A percentile compares a stretch with the other conserved stretches of the same genome.
phyloP scores from a whole-genome alignment of 1,139 yeast species.

The Debaryomyces nepalensis region DNA sequence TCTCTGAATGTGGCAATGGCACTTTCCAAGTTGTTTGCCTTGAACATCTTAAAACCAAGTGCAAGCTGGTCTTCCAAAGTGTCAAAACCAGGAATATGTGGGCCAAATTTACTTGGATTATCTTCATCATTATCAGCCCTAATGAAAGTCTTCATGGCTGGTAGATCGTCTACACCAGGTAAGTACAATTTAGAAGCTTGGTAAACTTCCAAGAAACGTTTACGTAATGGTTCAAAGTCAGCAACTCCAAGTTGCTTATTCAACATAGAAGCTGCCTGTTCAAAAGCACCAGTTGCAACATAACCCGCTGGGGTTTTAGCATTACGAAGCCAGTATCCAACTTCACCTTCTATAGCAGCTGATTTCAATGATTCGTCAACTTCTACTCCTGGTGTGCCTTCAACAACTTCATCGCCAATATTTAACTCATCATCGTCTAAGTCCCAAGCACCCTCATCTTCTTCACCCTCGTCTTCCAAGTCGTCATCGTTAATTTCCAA shows the following conservation, averaged over 20 bases:
- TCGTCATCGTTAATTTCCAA: conserved; percentile 40
- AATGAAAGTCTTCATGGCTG: conserved; percentile 70
- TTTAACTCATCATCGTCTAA: conserved; percentile 56
- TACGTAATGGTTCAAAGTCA: conserved; percentile 84
- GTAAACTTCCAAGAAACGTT: conserved; percentile 81
- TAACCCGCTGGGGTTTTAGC: conserved; percentile 91
- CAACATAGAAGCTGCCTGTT: conserved; percentile 90
- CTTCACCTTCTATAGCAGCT: conserved; percentile 57
- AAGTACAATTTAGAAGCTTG: conserved; percentile 76
- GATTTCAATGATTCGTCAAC: conserved; percentile 20
- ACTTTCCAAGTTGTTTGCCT: conserved; percentile 77
- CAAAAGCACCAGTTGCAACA: conserved; percentile 96
- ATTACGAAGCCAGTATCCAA: conserved; percentile 83
- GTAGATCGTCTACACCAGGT: conserved; percentile 71
- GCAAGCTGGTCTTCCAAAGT: conserved; percentile 66
- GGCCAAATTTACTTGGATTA: conserved; percentile 58
- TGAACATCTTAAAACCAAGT: conserved; percentile 81
- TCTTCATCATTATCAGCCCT: conserved; percentile 66
- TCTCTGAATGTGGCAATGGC: conserved; percentile 82
- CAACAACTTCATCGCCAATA: conserved; percentile 47
- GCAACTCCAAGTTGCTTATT: conserved; percentile 87
- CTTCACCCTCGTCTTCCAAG: conserved; percentile 59
- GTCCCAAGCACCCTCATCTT: conserved; percentile 60
- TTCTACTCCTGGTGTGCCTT: conserved; percentile 31
- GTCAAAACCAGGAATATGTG: conserved; percentile 77